Evolutionary conservation across 768 basidiomycete species (phyloP), one percentile per base, ranked within the genome.

Genomic region (Boletus insuetus): DNA sequence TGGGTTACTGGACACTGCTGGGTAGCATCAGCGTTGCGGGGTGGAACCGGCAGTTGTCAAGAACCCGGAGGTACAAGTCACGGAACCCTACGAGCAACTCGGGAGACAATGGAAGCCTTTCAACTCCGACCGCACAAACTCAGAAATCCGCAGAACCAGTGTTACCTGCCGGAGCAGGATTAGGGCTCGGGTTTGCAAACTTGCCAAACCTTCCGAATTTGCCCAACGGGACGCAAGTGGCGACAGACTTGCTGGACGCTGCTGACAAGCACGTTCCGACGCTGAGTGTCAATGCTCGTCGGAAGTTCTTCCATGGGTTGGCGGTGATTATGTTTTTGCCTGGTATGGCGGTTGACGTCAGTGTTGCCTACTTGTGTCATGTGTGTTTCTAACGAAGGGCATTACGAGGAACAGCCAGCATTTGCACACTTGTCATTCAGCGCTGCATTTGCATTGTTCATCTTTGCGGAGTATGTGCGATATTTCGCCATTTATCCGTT

Each of bases 401-500:
- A 24, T 46, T 39, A 11, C 12, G 32, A 5, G 34, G 46, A 53
- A 55, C 72, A 98, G 95, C 95, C 97, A 22, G 95, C 96, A 3
- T 99, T 99, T 74, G 87, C 91, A 32, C 95, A 98, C 70, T 75
- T 98, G 42, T 86, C 94, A 10, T 97, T 99, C 75, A 95, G 91
- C 63, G 87, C 85, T 19, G 96, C 96, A 2, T 98, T 99, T 71
- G 87, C 97, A 10, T 72, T 93, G 60, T 98, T 99, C 76, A 91
- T 86, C 22, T 98, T 99, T 69, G 86, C 91, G 54, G 97, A 99
- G 75, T 98, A 98, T 75, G 83, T 98, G 59, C 91, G 97, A 55
- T 99, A 98, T 73, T 99, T 98, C 73, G 97, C 97, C 37, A 82
- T 99, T 46, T 98, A 97, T 74, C 97, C 97, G 4, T 91, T 98